Evolutionary conservation across 129 eudicot genomes (phyloP).

Genomic region (Escallonia herrerae): DNA sequence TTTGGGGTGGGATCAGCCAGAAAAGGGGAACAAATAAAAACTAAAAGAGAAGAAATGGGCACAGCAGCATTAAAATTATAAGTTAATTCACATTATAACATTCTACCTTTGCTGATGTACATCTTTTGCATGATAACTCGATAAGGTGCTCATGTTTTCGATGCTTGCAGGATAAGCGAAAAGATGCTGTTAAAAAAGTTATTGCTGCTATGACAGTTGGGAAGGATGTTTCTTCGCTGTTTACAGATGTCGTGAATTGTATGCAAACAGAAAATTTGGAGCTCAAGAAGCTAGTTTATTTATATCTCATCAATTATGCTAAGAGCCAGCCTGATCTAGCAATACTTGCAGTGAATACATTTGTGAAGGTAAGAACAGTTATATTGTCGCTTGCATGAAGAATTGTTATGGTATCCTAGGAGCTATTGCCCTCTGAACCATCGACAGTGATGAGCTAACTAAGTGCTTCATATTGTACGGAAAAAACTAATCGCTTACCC

Average conservation of each 20-base stretch:
- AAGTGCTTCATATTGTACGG: neutral
- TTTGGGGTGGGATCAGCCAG: neutral
- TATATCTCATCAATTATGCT: slow-evolving; percentile 97
- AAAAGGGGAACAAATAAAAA: too few species aligned
- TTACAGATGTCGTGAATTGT: slow-evolving; percentile 96
- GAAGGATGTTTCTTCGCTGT: slow-evolving; percentile 94
- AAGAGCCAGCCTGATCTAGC: slow-evolving; percentile 99
- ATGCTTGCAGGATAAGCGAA: slow-evolving; percentile 82
- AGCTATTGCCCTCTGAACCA: too few species aligned
- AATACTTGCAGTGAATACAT: slow-evolving; percentile 95
- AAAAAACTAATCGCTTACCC: neutral
- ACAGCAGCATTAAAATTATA: neutral
- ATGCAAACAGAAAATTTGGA: slow-evolving; percentile 99
- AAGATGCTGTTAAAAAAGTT: slow-evolving; percentile 99
- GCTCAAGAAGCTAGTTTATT: slow-evolving; percentile 93
- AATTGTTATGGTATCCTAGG: neutral
- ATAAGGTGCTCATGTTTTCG: neutral
- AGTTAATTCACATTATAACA: neutral
- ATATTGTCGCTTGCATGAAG: slow-evolving; percentile 6
- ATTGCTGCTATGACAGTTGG: slow-evolving; percentile 99
- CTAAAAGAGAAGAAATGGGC: too few species aligned
- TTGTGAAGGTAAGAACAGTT: slow-evolving; percentile 73
- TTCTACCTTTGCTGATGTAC: neutral
- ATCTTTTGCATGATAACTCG: neutral
- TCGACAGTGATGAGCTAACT: too few species aligned